A percentile compares a stretch with the other conserved stretches of the same genome.
Evolutionary conservation across 2,329 filamentous ascomycete species (phyloP).

Genomic region (Colletotrichum coccodes): DNA sequence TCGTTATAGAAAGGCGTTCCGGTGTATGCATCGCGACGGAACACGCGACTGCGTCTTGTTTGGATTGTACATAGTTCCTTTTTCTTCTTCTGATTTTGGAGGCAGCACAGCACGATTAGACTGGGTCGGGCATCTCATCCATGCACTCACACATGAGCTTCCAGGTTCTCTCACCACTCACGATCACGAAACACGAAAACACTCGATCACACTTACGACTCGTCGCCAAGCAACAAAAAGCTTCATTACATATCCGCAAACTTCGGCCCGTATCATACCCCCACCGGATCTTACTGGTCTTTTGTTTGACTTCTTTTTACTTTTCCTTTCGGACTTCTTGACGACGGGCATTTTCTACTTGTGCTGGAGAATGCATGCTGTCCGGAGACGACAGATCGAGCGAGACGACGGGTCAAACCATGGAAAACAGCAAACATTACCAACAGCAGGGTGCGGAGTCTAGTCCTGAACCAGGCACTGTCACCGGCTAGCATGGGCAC

Average conservation of each 20-base stretch:
- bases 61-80: constrained; percentile 37
- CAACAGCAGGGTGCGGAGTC: constrained; percentile 4
- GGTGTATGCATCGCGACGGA: constrained; percentile 25
- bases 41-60: constrained; percentile 26
- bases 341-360: constrained; percentile 26
- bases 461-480: constrained; percentile 9
- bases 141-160: constrained; percentile 18
- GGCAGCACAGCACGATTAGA: constrained; percentile 30
- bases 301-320: constrained; percentile 33
- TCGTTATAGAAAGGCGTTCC: constrained; percentile 30
- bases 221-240: constrained; percentile 27
- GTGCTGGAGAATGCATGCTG: constrained; percentile 23
- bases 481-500: constrained; percentile 6
- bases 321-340: constrained; percentile 30
- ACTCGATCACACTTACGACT: constrained; percentile 26
- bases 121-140: constrained; percentile 31
- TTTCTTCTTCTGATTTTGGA: constrained; percentile 14
- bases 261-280: constrained; percentile 34
- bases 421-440: constrained; percentile 8
- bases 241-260: constrained; percentile 33
- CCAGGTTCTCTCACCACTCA: constrained; percentile 16
- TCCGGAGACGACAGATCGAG: constrained; percentile 25
- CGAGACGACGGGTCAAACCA: constrained; percentile 21
- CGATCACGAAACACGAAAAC: constrained; percentile 29
- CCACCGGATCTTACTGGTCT: constrained; percentile 29